phyloP scores from a whole-genome alignment of 2,329 filamentous ascomycete species.

The Pseudogymnoascus sp. region DNA sequence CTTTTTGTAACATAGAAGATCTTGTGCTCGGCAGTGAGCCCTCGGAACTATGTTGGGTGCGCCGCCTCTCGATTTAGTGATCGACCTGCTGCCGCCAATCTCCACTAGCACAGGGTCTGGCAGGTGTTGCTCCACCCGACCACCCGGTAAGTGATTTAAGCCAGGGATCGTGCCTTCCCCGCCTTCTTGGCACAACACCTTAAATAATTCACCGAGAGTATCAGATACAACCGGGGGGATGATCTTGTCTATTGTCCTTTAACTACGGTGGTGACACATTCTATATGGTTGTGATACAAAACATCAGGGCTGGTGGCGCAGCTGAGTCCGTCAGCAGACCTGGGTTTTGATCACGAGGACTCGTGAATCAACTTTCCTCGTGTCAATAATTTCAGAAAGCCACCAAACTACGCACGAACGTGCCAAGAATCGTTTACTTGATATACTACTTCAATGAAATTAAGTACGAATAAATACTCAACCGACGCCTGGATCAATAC shows the following conservation, averaged over 20 bases:
- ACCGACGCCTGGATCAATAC: neutral
- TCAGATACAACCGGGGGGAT: neutral
- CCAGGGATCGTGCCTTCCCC: no score
- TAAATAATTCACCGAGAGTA: neutral
- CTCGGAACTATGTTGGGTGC: no score
- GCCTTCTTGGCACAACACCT: neutral
- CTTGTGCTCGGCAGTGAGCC: no score
- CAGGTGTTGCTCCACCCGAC: no score
- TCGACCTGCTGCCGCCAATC: no score
- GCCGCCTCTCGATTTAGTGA: no score
- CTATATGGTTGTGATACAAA: neutral
- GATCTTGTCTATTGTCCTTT: neutral
- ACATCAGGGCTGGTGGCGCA: neutral
- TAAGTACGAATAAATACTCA: neutral
- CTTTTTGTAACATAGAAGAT: no score
- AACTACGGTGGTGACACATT: neutral
- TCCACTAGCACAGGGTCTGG: no score
- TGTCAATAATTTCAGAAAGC: neutral
- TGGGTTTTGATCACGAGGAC: neutral
- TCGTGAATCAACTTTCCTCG: neutral
- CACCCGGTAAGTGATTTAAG: no score
- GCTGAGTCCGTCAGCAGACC: neutral
- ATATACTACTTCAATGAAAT: neutral
- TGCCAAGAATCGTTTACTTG: neutral
- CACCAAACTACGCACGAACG: neutral